phyloP scores from a whole-genome alignment of 163 green algal species.

The Coccomyxa subellipsoidea region DNA sequence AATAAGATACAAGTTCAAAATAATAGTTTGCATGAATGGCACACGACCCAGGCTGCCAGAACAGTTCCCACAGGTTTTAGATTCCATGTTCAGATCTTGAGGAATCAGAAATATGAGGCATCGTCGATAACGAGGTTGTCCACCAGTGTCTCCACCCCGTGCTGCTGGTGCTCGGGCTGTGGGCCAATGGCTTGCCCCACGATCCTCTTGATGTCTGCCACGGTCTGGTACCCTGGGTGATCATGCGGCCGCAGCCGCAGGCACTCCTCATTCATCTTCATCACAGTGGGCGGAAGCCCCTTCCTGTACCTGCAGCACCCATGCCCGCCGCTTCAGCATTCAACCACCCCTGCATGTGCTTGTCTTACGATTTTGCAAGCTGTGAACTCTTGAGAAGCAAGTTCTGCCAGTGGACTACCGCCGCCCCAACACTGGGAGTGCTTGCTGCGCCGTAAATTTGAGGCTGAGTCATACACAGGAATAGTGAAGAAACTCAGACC shows the following conservation, averaged over 20 bases:
- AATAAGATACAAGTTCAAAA: neutral
- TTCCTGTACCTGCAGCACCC: constrained; percentile 14
- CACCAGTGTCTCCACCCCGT: neutral
- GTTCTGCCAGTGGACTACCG: too few species aligned
- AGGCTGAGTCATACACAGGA: too few species aligned
- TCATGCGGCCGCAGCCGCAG: constrained; percentile 24
- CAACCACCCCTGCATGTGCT: too few species aligned
- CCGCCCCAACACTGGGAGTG: too few species aligned
- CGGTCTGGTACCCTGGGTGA: constrained; percentile 24
- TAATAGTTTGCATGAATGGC: neutral
- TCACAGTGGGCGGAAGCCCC: constrained; percentile 18
- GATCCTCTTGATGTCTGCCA: constrained; percentile 29
- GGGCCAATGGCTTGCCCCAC: constrained; percentile 9
- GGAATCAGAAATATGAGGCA: neutral
- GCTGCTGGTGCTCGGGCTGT: neutral
- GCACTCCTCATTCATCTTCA: constrained; percentile 31
- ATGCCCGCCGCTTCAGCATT: neutral
- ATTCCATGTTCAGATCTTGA: neutral
- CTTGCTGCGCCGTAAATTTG: too few species aligned
- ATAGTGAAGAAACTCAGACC: too few species aligned
- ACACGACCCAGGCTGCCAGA: neutral
- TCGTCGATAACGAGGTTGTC: neutral
- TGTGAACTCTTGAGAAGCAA: too few species aligned
- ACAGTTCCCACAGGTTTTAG: neutral
- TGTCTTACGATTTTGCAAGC: too few species aligned